phyloP scores from a whole-genome alignment of 2,329 filamentous ascomycete genomes.

The Neopestalotiopsis sp. region DNA sequence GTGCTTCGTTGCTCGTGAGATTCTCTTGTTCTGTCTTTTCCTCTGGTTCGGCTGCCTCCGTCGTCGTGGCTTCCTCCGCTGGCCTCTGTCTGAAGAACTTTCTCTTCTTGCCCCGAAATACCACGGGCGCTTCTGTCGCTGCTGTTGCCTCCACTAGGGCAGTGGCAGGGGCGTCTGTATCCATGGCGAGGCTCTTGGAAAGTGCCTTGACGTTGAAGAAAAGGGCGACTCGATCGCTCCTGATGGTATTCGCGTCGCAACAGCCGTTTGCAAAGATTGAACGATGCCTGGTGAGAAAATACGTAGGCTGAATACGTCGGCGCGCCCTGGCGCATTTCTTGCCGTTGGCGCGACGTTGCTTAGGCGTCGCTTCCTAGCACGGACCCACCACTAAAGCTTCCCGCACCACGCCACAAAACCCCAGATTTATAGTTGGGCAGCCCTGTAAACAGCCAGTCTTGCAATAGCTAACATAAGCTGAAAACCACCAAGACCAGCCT shows the following conservation, averaged over 20 bases:
- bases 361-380: not conserved
- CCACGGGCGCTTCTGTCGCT: constrained; percentile 39
- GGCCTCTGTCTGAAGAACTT: constrained; percentile 62
- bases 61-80: constrained; percentile 33
- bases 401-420: not conserved
- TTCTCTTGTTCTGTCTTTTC: constrained; percentile 19
- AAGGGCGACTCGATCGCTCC: not conserved
- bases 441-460: not conserved
- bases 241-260: not conserved
- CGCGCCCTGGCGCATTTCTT: not conserved
- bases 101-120: constrained; percentile 67
- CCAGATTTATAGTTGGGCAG: not conserved
- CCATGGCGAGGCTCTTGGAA: not conserved
- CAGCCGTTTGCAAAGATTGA: not conserved
- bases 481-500: constrained; percentile 3
- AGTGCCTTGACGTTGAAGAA: not conserved
- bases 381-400: not conserved
- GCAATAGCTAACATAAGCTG: not conserved
- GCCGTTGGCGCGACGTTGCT: not conserved
- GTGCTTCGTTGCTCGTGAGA: constrained; percentile 18
- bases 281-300: not conserved
- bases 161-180: not conserved
- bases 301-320: not conserved
- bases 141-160: constrained; percentile 11
- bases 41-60: constrained; percentile 11